These are phyloP conservation scores for Pharnaceum exiguum DNA, from an alignment of 148 eudicot genomes.

Conservation along the genomic window DNA sequence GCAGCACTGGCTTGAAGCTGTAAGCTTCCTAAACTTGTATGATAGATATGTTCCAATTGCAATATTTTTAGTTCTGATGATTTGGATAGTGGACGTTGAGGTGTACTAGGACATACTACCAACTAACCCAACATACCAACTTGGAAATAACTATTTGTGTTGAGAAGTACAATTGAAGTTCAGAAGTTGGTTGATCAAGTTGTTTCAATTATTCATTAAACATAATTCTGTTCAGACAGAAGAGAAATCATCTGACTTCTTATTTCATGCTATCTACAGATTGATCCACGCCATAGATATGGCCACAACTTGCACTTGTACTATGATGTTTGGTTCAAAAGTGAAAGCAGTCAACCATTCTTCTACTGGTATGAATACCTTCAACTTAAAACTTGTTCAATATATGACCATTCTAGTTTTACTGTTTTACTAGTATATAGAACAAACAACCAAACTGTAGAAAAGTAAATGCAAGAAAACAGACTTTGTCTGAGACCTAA, in stretches of 20 bases:
- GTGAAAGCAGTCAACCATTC: constrained; percentile 93
- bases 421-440: constrained; percentile 3
- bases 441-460: too few species aligned
- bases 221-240: neutral
- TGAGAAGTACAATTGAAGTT: too few species aligned
- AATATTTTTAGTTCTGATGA: too few species aligned
- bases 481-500: too few species aligned
- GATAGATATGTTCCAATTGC: neutral
- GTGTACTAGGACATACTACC: too few species aligned
- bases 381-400: neutral
- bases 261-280: constrained; percentile 33
- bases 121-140: too few species aligned
- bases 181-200: constrained; percentile 1
- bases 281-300: constrained; percentile 94
- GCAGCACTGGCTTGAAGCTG: constrained; percentile 83
- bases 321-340: constrained; percentile 74
- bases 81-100: neutral
- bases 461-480: too few species aligned
- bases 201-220: neutral
- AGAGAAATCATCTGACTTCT: neutral
- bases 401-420: neutral
- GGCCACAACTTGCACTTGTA: constrained; percentile 94
- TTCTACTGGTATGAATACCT: constrained; percentile 68
- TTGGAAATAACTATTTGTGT: too few species aligned
- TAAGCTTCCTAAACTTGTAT: constrained; percentile 33